A percentile compares a stretch with the other conserved stretches of the same genome.
Conservation (phyloP, 257 asterid genomes). For the Jasminum sambac region DNA sequence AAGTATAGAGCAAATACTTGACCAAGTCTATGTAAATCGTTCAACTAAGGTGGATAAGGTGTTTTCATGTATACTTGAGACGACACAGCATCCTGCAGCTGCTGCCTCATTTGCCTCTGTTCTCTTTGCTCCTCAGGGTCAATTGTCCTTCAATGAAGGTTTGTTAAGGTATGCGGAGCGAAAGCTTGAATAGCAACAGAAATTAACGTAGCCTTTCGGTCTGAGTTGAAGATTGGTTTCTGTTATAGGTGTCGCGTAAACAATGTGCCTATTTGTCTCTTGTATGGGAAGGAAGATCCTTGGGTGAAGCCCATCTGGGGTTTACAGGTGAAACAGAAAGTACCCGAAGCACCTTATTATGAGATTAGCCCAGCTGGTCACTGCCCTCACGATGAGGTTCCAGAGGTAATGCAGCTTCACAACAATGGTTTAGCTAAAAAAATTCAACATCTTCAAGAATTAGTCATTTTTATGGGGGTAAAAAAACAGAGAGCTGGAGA, state of each 20-base stretch:
- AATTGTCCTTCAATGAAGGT: constrained; percentile 67
- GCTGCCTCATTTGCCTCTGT: constrained; percentile 93
- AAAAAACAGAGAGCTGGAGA: no score
- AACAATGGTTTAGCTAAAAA: background rate
- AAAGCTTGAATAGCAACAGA: background rate
- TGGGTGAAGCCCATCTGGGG: constrained; percentile 94
- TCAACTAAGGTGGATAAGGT: constrained; percentile 77
- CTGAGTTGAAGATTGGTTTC: constrained; percentile 7
- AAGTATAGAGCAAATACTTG: constrained; percentile 71
- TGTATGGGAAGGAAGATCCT: constrained; percentile 93
- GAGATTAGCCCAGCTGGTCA: constrained; percentile 97
- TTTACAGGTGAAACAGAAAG: constrained; percentile 55
- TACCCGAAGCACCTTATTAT: constrained; percentile 81
- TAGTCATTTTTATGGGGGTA: no score
- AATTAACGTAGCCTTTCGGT: background rate
- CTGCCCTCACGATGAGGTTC: constrained; percentile 98
- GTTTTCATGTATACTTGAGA: constrained; percentile 61
- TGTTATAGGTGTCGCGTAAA: constrained; percentile 61
- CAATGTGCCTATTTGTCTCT: constrained; percentile 67
- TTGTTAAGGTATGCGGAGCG: constrained; percentile 50
- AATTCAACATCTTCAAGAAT: no score
- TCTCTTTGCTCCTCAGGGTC: constrained; percentile 80
- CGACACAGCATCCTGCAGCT: constrained; percentile 92
- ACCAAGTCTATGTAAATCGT: constrained; percentile 89
- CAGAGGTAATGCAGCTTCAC: constrained; percentile 63